phyloP scores from a whole-genome alignment of 371 early-diverging fungal genomes.

The Apophysomyces variabilis region DNA sequence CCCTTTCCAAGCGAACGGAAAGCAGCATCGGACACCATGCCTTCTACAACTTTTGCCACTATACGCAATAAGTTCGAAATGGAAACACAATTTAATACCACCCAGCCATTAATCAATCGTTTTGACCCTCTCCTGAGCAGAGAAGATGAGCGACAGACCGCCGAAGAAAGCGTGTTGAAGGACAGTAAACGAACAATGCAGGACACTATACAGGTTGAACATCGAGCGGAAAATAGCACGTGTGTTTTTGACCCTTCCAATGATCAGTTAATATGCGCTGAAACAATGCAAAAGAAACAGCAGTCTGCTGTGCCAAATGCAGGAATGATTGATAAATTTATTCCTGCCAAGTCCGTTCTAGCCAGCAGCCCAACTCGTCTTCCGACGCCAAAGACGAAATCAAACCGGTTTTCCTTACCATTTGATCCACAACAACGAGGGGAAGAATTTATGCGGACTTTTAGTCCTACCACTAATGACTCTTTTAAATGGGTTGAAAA shows the following conservation, averaged over 20 bases:
- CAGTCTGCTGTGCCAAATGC: neutral
- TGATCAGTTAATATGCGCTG: neutral
- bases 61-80: neutral
- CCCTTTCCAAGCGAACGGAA: neutral
- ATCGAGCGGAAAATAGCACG: neutral
- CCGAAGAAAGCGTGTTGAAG: neutral
- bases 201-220: neutral
- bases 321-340: neutral
- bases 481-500: neutral
- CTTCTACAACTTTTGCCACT: neutral
- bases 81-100: neutral
- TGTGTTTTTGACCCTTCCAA: neutral
- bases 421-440: conserved; percentile 1
- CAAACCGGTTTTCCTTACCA: conserved; percentile 16
- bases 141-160: neutral
- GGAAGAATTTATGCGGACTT: conserved; percentile 17
- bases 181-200: neutral
- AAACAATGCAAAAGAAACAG: neutral
- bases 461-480: conserved; percentile 6
- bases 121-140: conserved; percentile 1
- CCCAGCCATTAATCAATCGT: neutral
- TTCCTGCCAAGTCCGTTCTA: neutral
- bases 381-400: conserved; percentile 24
- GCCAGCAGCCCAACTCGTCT: conserved; percentile 16
- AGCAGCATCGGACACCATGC: neutral